Evolutionary conservation across 306 rosid genomes (phyloP).

Genomic region (Inga oerstediana): DNA sequence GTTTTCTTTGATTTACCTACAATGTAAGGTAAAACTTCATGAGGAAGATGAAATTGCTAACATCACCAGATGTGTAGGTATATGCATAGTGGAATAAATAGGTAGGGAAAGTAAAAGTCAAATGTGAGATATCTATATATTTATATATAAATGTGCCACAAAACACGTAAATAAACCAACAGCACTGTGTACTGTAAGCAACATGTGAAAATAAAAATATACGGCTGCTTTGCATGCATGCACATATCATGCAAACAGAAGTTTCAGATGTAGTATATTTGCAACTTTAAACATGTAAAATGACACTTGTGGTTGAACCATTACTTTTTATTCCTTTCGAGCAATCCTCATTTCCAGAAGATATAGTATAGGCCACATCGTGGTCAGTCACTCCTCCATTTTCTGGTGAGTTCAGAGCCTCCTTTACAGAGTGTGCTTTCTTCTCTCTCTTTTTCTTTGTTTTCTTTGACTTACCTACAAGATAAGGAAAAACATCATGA

Average conservation of each 20-base stretch:
- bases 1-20: slow-evolving; percentile 63
- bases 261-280: slow-evolving; percentile 5
- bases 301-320: background rate
- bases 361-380: slow-evolving; percentile 44
- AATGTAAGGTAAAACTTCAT: slow-evolving; percentile 5
- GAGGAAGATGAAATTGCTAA: slow-evolving; percentile 15
- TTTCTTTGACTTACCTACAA: slow-evolving; percentile 64
- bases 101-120: background rate
- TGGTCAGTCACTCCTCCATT: slow-evolving; percentile 31
- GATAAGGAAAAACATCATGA: background rate
- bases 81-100: background rate
- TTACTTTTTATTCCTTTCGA: slow-evolving; percentile 63
- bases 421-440: slow-evolving; percentile 23
- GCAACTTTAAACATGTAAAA: slow-evolving; percentile 6
- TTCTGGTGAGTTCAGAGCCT: slow-evolving; percentile 33
- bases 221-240: background rate
- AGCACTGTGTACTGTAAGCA: background rate
- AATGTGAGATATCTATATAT: background rate
- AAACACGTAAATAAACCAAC: background rate
- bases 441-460: slow-evolving; percentile 51
- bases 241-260: background rate
- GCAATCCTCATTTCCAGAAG: slow-evolving; percentile 51
- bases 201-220: slow-evolving; percentile 8
- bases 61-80: background rate
- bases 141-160: background rate